phyloP scores from a whole-genome alignment of 139 green algal genomes.

The Spirogloea muscicola region DNA sequence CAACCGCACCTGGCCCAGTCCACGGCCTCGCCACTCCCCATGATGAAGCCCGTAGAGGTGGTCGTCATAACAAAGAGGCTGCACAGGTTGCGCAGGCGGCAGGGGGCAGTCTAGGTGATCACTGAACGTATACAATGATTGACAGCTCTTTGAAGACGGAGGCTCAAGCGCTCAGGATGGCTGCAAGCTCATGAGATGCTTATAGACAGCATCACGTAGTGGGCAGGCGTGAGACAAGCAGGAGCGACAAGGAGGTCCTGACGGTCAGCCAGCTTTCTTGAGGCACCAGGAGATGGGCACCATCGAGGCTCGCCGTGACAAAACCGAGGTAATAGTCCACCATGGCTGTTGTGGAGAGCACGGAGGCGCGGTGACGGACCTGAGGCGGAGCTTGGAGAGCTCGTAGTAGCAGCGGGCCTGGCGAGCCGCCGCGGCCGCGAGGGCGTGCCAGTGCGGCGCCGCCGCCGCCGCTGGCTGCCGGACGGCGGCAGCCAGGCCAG shows the following conservation, averaged over 20 bases:
- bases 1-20: conserved; percentile 70
- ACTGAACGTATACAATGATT: no score
- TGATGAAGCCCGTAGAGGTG: conserved; percentile 75
- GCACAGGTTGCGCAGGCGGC: no score
- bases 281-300: not conserved
- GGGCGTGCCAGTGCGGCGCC: no score
- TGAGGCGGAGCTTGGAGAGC: conserved; percentile 39
- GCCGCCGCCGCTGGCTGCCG: no score
- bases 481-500: no score
- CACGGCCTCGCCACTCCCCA: conserved; percentile 67
- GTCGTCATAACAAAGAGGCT: conserved; percentile 86
- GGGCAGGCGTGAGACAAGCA: not conserved
- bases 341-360: no score
- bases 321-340: no score
- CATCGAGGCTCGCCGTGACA: not conserved
- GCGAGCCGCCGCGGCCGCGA: no score
- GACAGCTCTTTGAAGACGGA: not conserved
- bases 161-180: not conserved
- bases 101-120: no score
- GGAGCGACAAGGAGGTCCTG: not conserved
- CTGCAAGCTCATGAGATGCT: not conserved
- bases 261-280: not conserved
- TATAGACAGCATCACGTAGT: not conserved
- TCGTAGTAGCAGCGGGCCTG: conserved; percentile 43
- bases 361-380: no score